Evolutionary conservation across 2,329 filamentous ascomycete species (phyloP).

Genomic region (Penicillium occitanis): DNA sequence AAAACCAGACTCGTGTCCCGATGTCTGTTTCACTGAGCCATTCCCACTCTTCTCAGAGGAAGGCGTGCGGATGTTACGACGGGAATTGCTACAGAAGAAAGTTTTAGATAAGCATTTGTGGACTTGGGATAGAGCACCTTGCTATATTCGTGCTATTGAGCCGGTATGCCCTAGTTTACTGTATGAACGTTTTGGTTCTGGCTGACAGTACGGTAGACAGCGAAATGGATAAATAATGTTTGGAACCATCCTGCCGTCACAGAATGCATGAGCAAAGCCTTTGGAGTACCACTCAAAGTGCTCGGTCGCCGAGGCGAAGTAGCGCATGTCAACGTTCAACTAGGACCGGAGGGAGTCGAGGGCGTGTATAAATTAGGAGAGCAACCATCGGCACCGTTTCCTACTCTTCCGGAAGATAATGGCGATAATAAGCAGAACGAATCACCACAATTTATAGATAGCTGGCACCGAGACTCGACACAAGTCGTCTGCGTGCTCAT

Average conservation of each 20-base stretch:
- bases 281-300: background rate
- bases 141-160: slow-evolving; percentile 15
- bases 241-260: slow-evolving; percentile 12
- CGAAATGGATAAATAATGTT: slow-evolving; percentile 1
- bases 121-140: slow-evolving; percentile 9
- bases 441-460: background rate
- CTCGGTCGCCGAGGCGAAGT: slow-evolving; percentile 5
- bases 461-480: slow-evolving; percentile 4
- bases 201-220: background rate
- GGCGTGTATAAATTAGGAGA: background rate
- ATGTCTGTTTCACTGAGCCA: background rate
- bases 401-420: background rate
- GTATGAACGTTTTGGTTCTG: background rate
- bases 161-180: background rate
- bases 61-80: background rate
- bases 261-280: slow-evolving; percentile 5
- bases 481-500: slow-evolving; percentile 32
- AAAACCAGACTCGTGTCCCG: background rate
- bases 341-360: slow-evolving; percentile 4
- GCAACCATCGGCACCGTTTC: background rate
- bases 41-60: slow-evolving; percentile 7
- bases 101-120: slow-evolving; percentile 8
- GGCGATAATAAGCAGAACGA: background rate
- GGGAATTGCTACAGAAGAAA: slow-evolving; percentile 3
- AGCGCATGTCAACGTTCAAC: slow-evolving; percentile 6